Conservation (phyloP, 441 rosid species). For the Croton laevigatus region DNA sequence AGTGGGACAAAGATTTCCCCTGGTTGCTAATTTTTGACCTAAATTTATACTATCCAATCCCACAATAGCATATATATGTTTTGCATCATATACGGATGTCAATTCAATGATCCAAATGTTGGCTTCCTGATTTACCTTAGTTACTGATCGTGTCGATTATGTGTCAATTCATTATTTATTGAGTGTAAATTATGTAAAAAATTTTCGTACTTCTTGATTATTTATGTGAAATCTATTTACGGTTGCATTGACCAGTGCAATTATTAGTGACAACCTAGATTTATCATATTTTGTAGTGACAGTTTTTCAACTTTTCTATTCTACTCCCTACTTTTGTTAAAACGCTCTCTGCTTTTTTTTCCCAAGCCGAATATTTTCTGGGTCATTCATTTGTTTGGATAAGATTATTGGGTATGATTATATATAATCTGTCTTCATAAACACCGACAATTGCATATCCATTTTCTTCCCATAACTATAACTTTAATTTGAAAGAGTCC, state of each 20-base stretch:
- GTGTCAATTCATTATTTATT: neutral
- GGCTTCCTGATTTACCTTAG: neutral
- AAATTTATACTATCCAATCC: neutral
- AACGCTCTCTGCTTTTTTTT: neutral
- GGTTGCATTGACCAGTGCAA: neutral
- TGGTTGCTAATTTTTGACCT: neutral
- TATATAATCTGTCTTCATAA: neutral
- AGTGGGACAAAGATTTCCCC: neutral
- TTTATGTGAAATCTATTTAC: neutral
- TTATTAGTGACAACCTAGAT: neutral
- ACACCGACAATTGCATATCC: neutral
- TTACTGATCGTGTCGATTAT: neutral
- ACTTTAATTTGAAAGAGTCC: constrained; percentile 13
- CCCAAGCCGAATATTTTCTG: constrained; percentile 2
- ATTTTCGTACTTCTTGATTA: constrained; percentile 3
- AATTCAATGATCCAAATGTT: neutral
- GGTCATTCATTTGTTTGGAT: neutral
- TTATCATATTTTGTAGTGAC: neutral
- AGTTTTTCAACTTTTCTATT: neutral
- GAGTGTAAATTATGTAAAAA: neutral
- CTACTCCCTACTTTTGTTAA: neutral
- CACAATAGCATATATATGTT: neutral
- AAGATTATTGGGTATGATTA: constrained; percentile 15
- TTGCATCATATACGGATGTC: neutral
- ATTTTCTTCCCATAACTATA: neutral